Evolutionary conservation across 1,139 yeast species (phyloP), one percentile per base, ranked within the genome.

Genomic region (Blastobotrys illinoisensis): DNA sequence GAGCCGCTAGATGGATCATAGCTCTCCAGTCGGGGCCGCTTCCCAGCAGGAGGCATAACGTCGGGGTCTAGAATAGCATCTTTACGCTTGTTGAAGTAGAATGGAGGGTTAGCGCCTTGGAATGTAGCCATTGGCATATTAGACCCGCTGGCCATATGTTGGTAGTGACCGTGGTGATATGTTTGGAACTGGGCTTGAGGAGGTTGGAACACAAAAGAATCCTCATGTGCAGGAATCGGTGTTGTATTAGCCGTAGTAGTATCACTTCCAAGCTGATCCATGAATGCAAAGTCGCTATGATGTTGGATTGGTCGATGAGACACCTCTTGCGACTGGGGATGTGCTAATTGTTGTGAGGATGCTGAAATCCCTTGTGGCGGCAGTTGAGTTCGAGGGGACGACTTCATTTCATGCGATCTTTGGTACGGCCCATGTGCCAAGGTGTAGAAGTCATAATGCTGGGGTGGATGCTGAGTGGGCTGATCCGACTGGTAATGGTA

Each of bases 381-480:
- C 2, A 32, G 7, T 16, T 32, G 40, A n/a, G 40, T 32, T 2
- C 40, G 40, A 32, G 40, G 40, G 7, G 40, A 32, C 5, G 40
- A 32, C 11, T n/a, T 32, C 40, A 32, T 32, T 32, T 32, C 40
- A 16, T 32, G 16, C 40, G 40, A n/a, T n/a, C 40, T 32, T n/a
- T 32, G 40, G 7, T 32, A 11, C 16, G 40, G 13, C 3, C 40
- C 40, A n/a, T 32, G 40, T 11, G 16, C 14, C 40, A 32, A 11
- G 16, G 40, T 32, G 40, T 32, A 32, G 7, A 32, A 32, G 16
- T 32, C 40, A 9, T 44, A 47, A 5, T 28, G 52, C 19, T 24
- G 20, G 16, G 11, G 19, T 26, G 21, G 51, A 19, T 49, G 44
- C 9, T 49, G 52, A 18, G 14, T 44, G 13, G 9, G 51, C 11